Evolutionary conservation across 768 basidiomycete species (phyloP).

Genomic region (Hortiboletus flavorubellus): DNA sequence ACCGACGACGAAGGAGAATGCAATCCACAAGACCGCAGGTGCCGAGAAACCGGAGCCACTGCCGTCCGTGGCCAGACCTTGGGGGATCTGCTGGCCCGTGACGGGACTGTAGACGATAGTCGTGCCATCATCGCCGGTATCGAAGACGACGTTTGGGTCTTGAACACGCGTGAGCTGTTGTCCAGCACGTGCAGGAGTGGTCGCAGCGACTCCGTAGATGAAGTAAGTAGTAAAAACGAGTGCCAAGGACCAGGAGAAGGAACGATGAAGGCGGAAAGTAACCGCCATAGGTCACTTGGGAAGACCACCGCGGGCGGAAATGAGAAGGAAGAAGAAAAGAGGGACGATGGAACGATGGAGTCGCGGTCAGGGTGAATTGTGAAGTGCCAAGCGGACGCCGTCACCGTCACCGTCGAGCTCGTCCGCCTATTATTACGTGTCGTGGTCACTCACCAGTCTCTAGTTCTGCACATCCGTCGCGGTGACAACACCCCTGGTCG

Average conservation of each 20-base stretch:
- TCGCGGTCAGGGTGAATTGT: background rate
- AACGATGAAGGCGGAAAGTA: slow-evolving; percentile 15
- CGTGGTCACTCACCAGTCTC: background rate
- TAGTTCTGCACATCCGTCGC: background rate
- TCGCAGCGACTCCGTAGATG: slow-evolving; percentile 9
- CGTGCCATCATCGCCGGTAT: slow-evolving; percentile 30
- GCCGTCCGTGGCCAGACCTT: slow-evolving; percentile 59
- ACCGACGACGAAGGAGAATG: slow-evolving; percentile 50
- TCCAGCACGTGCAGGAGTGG: background rate
- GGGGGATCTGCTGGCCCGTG: slow-evolving; percentile 44
- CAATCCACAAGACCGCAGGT: slow-evolving; percentile 57
- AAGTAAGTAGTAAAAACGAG: slow-evolving; percentile 13
- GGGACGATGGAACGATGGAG: slow-evolving; percentile 4
- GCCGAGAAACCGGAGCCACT: slow-evolving; percentile 46
- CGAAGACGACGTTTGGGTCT: slow-evolving; percentile 31
- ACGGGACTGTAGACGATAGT: slow-evolving; percentile 42
- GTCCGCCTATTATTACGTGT: slow-evolving; percentile 9
- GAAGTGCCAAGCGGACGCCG: background rate
- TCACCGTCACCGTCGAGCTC: background rate
- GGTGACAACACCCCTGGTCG: slow-evolving; percentile 3
- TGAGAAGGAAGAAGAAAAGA: slow-evolving; percentile 10
- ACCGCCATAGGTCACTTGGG: slow-evolving; percentile 26
- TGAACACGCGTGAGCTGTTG: slow-evolving; percentile 22
- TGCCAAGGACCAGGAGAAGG: slow-evolving; percentile 14
- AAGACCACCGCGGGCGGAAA: slow-evolving; percentile 12